Evolutionary conservation across 495 filamentous ascomycete species (phyloP).

Genomic region (Apodospora peruviana): DNA sequence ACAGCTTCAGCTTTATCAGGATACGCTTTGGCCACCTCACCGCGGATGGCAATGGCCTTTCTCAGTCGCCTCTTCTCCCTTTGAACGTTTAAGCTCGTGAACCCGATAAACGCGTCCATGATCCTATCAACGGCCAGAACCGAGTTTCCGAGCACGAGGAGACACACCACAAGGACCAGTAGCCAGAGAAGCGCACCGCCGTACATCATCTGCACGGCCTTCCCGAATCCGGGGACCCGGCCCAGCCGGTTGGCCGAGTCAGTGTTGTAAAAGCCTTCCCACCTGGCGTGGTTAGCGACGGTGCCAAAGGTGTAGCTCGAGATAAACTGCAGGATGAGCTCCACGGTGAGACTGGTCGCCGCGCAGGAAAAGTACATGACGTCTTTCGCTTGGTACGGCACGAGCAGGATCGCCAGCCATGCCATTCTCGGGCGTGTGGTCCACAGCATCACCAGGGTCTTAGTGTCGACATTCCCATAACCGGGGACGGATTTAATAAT

Average conservation of each 20-base stretch:
- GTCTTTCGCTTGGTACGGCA: neutral
- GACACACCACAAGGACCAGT: neutral
- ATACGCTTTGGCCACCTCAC: neutral
- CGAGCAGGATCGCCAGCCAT: neutral
- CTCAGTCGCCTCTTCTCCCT: no score
- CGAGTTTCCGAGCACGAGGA: no score
- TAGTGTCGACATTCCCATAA: neutral
- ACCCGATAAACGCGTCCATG: neutral
- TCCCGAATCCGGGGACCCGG: no score
- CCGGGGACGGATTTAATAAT: neutral
- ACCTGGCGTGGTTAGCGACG: slow-evolving; percentile 1
- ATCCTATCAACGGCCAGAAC: neutral
- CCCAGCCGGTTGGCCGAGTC: neutral
- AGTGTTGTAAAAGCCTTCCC: neutral
- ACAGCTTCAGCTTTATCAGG: neutral
- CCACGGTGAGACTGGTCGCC: neutral
- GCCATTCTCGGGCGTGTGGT: neutral
- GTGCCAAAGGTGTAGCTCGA: neutral
- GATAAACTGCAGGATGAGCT: slow-evolving; percentile 1
- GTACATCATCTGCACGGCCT: neutral
- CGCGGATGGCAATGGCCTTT: no score
- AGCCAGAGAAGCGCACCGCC: slow-evolving; percentile 4
- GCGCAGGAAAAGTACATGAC: slow-evolving; percentile 5
- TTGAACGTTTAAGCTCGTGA: no score
- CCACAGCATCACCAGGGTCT: slow-evolving; percentile 3